Evolutionary conservation across 164 flowering plant species (phyloP).

Genomic region (Houttuynia cordata): DNA sequence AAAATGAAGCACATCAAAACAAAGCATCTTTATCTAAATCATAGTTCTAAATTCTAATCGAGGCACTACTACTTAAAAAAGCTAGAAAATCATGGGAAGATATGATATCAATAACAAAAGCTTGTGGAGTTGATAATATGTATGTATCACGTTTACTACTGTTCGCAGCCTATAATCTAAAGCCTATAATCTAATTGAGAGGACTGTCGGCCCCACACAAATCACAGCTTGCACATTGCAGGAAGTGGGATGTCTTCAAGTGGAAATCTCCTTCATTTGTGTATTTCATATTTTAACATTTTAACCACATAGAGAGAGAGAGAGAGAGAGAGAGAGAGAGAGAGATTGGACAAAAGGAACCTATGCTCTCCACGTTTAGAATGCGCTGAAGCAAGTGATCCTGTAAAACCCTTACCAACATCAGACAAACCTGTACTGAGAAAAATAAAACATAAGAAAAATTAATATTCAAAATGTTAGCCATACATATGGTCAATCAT

Average conservation of each 20-base stretch:
- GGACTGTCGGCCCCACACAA: too few species aligned
- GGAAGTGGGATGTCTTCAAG: too few species aligned
- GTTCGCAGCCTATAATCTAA: too few species aligned
- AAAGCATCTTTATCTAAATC: not conserved
- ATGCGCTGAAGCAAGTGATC: slow-evolving; percentile 57
- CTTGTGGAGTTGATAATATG: too few species aligned
- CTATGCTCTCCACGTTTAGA: slow-evolving; percentile 90
- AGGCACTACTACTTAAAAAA: not conserved
- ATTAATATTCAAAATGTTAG: not conserved
- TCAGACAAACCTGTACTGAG: slow-evolving; percentile 49
- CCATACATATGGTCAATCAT: not conserved
- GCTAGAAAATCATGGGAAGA: too few species aligned
- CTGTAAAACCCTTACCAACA: slow-evolving; percentile 86
- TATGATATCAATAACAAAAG: too few species aligned
- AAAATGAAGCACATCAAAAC: not conserved
- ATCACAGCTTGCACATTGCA: too few species aligned
- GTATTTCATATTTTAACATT: too few species aligned
- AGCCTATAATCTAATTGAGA: too few species aligned
- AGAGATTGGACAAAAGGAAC: slow-evolving; percentile 24
- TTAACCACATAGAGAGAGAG: too few species aligned
- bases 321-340: not conserved
- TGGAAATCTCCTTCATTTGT: too few species aligned
- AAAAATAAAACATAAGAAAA: not conserved
- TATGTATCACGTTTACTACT: too few species aligned
- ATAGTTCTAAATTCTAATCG: not conserved